Base-by-base conservation (phyloP, 805 yeast genomes). In the Candida michaelii region DNA sequence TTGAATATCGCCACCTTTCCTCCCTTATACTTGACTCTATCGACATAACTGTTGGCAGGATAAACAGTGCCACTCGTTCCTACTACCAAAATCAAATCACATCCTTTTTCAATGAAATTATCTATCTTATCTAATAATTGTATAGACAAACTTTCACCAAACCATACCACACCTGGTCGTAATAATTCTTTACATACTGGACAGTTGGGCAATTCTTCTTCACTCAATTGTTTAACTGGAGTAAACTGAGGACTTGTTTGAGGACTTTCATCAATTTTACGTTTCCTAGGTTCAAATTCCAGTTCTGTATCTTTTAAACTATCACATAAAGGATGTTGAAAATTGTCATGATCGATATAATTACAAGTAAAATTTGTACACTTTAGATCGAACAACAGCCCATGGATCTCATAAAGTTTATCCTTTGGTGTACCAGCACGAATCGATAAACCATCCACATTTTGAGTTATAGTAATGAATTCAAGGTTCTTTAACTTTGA, bases 141-240 rank as follows among this genome's bases (percentile, higher is more conserved):
- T 42, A 86, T 60, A 0, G 95, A 88, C 34, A 89, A 65, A 12
- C 89, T 74, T 61, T 89, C 97, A n/a, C 97, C 97, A 63, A 85
- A 88, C 97, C 96, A 89, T 5, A 89, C 90, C 3, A 89, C 95
- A 0, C 93, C 96, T 0, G 97, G 97, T 16, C 97, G 69, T 44
- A 89, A 63, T 10, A 85, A 57, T 4, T 70, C 73, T n/a, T 67
- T 57, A 57, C 97, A 89, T 9, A 64, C 65, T 0, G 96, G 96
- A 58, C 97, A 89, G 30, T 62, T 74, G 1, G 96, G 96, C 9
- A 88, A 69, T 1, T 79, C 79, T 1, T 61, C 55, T 36, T 64
- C 75, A 3, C 70, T 63, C 1, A 88, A 62, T 12, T 65, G 56
- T n/a, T 74, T 67, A 2, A 74, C 70, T 2, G 83, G 80, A 2